phyloP scores from a whole-genome alignment of 2,329 filamentous ascomycete genomes.

The Fusarium pseudoanthophilum region DNA sequence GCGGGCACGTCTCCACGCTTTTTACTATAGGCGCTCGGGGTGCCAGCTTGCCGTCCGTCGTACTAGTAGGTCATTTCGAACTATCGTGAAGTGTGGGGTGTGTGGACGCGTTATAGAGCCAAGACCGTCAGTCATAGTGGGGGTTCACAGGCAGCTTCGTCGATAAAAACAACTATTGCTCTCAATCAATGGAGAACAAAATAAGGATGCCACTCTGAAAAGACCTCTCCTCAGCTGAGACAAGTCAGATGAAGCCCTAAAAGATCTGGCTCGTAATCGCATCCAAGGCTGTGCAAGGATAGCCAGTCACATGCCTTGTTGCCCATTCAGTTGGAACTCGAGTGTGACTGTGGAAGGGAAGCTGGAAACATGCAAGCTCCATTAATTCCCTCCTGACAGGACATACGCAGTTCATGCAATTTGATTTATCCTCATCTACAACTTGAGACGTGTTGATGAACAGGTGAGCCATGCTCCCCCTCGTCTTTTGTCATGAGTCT shows the following conservation, averaged over 20 bases:
- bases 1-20: conserved; percentile 27
- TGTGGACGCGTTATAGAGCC: conserved; percentile 9
- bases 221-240: conserved; percentile 3
- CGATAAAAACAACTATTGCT: background rate
- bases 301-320: conserved; percentile 34
- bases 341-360: conserved; percentile 14
- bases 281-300: conserved; percentile 17
- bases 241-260: conserved; percentile 20
- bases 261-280: conserved; percentile 16
- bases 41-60: conserved; percentile 25
- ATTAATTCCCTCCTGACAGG: conserved; percentile 19
- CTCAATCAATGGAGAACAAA: background rate
- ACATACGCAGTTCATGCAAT: conserved; percentile 5
- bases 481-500: conserved; percentile 1
- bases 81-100: conserved; percentile 38
- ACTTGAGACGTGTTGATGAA: background rate
- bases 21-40: conserved; percentile 29
- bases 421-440: conserved; percentile 1
- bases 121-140: conserved; percentile 9
- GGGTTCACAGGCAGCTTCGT: conserved; percentile 4
- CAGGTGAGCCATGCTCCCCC: background rate
- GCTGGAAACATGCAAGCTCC: conserved; percentile 26
- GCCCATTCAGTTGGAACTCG: conserved; percentile 19
- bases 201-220: background rate
- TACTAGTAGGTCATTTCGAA: background rate